These are phyloP conservation scores for Penicillium herquei DNA, from an alignment of 495 filamentous ascomycete species.

Conservation along the genomic window DNA sequence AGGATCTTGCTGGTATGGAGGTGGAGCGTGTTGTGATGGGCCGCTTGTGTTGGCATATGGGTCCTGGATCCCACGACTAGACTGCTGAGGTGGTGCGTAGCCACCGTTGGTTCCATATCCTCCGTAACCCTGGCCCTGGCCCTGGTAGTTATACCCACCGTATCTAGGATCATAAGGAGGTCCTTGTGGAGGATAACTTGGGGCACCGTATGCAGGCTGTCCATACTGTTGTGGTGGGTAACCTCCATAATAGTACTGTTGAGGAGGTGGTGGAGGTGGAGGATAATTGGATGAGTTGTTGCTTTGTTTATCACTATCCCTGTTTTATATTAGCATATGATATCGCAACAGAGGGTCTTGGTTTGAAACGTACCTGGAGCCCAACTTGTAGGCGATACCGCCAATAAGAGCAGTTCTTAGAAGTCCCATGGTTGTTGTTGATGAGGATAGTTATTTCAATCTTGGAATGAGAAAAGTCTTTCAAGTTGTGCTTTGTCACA, in stretches of 20 bases:
- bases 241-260: neutral
- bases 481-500: neutral
- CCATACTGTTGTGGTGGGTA: neutral
- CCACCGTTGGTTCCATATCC: neutral
- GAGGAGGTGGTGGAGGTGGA: neutral
- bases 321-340: no score
- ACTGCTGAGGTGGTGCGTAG: neutral
- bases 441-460: neutral
- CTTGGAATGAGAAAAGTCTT: neutral
- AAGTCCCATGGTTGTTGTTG: slow-evolving; percentile 15
- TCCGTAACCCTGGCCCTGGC: neutral
- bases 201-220: neutral
- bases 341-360: neutral
- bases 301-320: neutral
- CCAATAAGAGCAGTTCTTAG: slow-evolving; percentile 16
- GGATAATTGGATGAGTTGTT: neutral
- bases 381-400: slow-evolving; percentile 8
- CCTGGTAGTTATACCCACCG: neutral
- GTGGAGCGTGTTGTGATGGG: neutral
- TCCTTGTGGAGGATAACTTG: neutral
- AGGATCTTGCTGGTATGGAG: neutral
- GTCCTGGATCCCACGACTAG: neutral
- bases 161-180: neutral
- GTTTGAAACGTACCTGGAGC: slow-evolving; percentile 9
- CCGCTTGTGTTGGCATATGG: neutral